phyloP scores from a whole-genome alignment of 192 early-diverging fungal genomes.

The Linnemannia schmuckeri region DNA sequence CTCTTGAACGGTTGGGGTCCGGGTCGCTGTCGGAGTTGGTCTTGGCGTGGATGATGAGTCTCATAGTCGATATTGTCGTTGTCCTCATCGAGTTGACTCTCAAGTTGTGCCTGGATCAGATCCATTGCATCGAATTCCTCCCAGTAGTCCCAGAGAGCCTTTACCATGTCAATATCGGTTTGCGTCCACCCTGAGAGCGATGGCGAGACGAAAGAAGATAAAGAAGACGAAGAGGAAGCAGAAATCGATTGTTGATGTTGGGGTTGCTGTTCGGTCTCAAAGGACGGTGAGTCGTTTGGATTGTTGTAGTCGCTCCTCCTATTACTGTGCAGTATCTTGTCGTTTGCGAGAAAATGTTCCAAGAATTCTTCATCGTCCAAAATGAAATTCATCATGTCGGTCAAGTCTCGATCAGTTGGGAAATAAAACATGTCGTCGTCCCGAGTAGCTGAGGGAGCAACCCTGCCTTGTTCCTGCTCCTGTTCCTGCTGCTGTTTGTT shows the following conservation, averaged over 20 bases:
- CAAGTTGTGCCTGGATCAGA: slow-evolving; percentile 13
- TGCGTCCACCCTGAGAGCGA: slow-evolving; percentile 11
- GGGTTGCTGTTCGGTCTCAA: background rate
- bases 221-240: background rate
- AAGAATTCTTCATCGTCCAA: background rate
- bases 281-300: background rate
- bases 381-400: slow-evolving; percentile 3
- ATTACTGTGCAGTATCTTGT: background rate
- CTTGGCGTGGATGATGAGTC: background rate
- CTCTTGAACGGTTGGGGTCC: background rate
- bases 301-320: background rate
- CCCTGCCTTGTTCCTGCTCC: background rate
- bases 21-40: background rate
- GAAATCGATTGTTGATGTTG: background rate
- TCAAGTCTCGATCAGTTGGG: background rate
- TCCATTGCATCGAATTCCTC: slow-evolving; percentile 16
- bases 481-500: background rate
- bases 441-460: background rate
- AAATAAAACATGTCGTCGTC: background rate
- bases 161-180: slow-evolving; percentile 15
- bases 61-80: background rate
- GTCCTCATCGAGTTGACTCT: slow-evolving; percentile 1
- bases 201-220: background rate
- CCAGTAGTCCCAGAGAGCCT: slow-evolving; percentile 27
- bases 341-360: background rate